phyloP scores from a whole-genome alignment of 768 basidiomycete species.

The Suillus hirtellus region DNA sequence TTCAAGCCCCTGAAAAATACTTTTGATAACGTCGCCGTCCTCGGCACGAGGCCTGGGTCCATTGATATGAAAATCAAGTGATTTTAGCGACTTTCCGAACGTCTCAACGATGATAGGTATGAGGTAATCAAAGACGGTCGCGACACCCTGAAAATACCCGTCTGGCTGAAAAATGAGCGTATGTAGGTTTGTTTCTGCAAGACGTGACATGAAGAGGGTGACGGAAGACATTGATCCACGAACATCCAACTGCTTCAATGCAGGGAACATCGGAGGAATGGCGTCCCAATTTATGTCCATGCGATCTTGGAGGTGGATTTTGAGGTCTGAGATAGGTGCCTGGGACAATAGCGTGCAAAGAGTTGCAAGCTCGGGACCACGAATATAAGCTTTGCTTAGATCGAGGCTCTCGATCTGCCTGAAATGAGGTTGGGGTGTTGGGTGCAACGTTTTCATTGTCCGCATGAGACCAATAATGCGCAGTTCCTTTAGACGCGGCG shows the following conservation, averaged over 20 bases:
- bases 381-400: conserved; percentile 3
- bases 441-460: not conserved
- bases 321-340: conserved; percentile 6
- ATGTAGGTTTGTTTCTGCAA: conserved; percentile 2
- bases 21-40: not conserved
- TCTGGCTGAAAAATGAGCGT: conserved; percentile 9
- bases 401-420: conserved; percentile 4
- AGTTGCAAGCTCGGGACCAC: conserved; percentile 1
- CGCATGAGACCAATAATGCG: not conserved
- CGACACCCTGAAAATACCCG: not conserved
- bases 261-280: conserved; percentile 6
- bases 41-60: not conserved
- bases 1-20: conserved; percentile 3
- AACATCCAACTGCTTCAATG: conserved; percentile 5
- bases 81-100: conserved; percentile 8
- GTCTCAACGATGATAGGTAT: conserved; percentile 2
- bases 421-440: not conserved
- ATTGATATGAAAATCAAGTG: conserved; percentile 12
- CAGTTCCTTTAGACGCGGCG: conserved; percentile 5
- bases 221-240: conserved; percentile 8
- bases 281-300: conserved; percentile 6
- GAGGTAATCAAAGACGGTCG: not conserved
- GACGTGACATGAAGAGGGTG: conserved; percentile 7
- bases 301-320: conserved; percentile 5
- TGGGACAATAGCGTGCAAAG: conserved; percentile 3